phyloP scores from a whole-genome alignment of 2,329 filamentous ascomycete species.

The Fusarium pseudograminearum region DNA sequence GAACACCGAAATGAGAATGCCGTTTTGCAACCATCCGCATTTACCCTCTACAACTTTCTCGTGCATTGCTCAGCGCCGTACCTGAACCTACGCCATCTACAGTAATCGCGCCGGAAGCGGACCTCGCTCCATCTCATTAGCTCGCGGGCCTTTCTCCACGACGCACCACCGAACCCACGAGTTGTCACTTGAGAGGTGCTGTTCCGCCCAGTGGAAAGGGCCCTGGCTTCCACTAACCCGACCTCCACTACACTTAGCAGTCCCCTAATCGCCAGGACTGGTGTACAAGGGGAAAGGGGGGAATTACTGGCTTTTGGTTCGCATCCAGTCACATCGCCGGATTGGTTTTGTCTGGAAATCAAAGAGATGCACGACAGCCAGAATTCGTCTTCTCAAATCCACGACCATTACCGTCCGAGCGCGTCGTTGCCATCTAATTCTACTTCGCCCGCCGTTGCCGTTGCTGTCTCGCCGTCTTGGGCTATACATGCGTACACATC shows the following conservation, averaged over 20 bases:
- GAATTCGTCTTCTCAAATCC: conserved; percentile 35
- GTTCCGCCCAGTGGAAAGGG: conserved; percentile 26
- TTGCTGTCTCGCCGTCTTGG: conserved; percentile 43
- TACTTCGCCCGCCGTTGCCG: conserved; percentile 26
- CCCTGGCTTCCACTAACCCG: conserved; percentile 36
- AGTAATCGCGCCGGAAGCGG: conserved; percentile 37
- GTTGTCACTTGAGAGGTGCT: conserved; percentile 22
- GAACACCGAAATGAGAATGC: conserved; percentile 14
- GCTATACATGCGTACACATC: conserved; percentile 33
- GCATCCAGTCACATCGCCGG: conserved; percentile 41
- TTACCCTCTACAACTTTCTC: conserved; percentile 7
- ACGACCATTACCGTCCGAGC: conserved; percentile 32
- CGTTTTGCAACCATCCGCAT: conserved; percentile 8
- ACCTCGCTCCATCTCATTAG: conserved; percentile 32
- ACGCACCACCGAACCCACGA: conserved; percentile 22
- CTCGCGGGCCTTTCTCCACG: conserved; percentile 38
- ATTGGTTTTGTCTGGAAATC: conserved; percentile 22
- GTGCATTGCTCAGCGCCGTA: conserved; percentile 15
- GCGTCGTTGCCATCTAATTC: conserved; percentile 35
- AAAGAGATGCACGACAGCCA: conserved; percentile 47
- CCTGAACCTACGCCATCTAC: conserved; percentile 29
- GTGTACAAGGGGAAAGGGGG: conserved; percentile 44
- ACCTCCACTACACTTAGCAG: conserved; percentile 28
- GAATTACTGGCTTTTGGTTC: conserved; percentile 43
- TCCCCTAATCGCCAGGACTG: conserved; percentile 36